Evolutionary conservation across 768 basidiomycete species (phyloP).

Genomic region (Cyclocybe cylindracea): DNA sequence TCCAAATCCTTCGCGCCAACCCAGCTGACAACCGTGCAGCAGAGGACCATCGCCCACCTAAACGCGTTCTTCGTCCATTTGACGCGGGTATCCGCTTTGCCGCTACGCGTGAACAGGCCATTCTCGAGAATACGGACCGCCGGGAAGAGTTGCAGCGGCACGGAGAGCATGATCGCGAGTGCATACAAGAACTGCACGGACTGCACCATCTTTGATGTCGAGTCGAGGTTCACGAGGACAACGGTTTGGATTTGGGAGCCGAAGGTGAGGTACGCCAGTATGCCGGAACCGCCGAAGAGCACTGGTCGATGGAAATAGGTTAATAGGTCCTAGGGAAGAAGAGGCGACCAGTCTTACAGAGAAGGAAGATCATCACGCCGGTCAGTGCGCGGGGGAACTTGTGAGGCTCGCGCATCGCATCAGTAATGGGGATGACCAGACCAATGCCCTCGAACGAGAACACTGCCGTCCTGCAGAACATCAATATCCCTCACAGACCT

Average conservation of each 20-base stretch:
- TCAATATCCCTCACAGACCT: slow-evolving; percentile 3
- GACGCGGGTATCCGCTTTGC: slow-evolving; percentile 76
- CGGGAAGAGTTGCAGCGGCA: slow-evolving; percentile 96
- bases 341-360: slow-evolving; percentile 43
- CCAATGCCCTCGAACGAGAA: slow-evolving; percentile 99
- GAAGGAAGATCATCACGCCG: slow-evolving; percentile 88
- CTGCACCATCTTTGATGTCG: slow-evolving; percentile 84
- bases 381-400: slow-evolving; percentile 90
- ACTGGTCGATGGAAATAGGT: slow-evolving; percentile 37
- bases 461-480: slow-evolving; percentile 71
- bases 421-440: slow-evolving; percentile 93
- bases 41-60: slow-evolving; percentile 70
- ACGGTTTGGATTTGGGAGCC: slow-evolving; percentile 89
- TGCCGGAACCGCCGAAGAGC: slow-evolving; percentile 87
- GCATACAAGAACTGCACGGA: slow-evolving; percentile 88
- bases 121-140: slow-evolving; percentile 98
- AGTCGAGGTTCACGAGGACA: slow-evolving; percentile 91
- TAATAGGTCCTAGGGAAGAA: not conserved
- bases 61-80: slow-evolving; percentile 98
- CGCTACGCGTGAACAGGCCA: slow-evolving; percentile 85
- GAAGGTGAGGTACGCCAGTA: slow-evolving; percentile 85
- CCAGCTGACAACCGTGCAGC: slow-evolving; percentile 84
- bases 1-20: slow-evolving; percentile 86
- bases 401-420: slow-evolving; percentile 93
- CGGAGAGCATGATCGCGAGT: slow-evolving; percentile 89